Base-by-base conservation (phyloP, 805 yeast genomes). In the Danielozyma ontarioensis region DNA sequence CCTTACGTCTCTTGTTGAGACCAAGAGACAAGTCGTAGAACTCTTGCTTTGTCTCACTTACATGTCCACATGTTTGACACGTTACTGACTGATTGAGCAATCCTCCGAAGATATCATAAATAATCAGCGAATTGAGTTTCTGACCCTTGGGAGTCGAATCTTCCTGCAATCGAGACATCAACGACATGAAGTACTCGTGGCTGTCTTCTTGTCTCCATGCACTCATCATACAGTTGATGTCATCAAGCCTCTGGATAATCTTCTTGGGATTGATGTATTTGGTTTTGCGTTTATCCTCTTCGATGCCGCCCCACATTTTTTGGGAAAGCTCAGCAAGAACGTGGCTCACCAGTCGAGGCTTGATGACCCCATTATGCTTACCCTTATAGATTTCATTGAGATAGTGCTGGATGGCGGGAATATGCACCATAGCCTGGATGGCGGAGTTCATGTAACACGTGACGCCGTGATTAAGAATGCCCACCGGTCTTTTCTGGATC, bases 131-230 rank as follows among this genome's bases (percentile, higher is more conserved):
- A 44, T 83, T 83, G 50, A 89, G 65, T 53, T 89, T 89, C 29
- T 66, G 72, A n/a, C 96, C 96, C 51, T 76, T 81, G 24, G 97
- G 97, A 1, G 93, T 87, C 10, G 86, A 74, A 53, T 89, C 97
- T 53, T 89, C 97, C 59, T 89, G 97, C 33, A 89, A 62, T 33
- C 96, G 64, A 5, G 90, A 77, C 71, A 89, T 72, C 40, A 89
- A 65, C 10, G 95, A 85, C 97, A 89, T 89, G 56, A 83, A 86
- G 62, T 89, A 93, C 60, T 93, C 98, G 59, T 93, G 98, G 1
- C 96, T 83, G 59, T 93, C 98, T 59, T 93, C 97, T 57, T 93
- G 98, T 59, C 87, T 89, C 96, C 96, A 89, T 55, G 81, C 93
- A 28, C 88, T 79, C 95, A 89, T 87, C 95, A 86, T 85, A 55